Evolutionary conservation across 164 flowering plant genomes (phyloP), one percentile per base, ranked within the genome.

Genomic region (Echeveria elegans): DNA sequence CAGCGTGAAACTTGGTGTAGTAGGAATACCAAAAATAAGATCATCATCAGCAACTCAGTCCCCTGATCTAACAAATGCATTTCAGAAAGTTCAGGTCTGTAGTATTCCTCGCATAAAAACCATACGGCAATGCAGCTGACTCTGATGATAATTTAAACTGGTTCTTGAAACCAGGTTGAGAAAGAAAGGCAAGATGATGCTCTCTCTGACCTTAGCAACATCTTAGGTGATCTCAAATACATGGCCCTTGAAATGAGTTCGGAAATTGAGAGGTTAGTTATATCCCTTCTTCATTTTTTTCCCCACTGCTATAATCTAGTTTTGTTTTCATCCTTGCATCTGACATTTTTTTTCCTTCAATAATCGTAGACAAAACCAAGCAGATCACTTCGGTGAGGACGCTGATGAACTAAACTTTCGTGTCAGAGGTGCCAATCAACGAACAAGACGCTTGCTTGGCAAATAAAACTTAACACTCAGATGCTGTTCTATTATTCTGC

Each of bases 191-290:
- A 90, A 78, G 97, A 90, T 68, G 97, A 88, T 71, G 83, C 80
- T 7, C 80, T 90, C 2, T 76, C 82, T 15, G 92, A 90, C 53
- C 70, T 90, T 32, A 90, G 95, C 70, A 72, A 83, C 58, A 76
- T 90, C 16, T 76, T 90, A 76, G 89, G 87, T 38, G 92, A 90
- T 47, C 78, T 90, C 67, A 90, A 88, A 86, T 68, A 64, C 63
- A 90, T 90, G 97, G 97, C 97, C 2, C 69, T 77, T 28, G 92
- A 88, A 72, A 90, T 90, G 97, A 95, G 95, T 65, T 59, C 80
- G 34, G 97, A 90, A 74, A 68, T 90, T 56, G 85, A 85, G 52
- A 81, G 85, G 95, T 90, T 43, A 72, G 78, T 65, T n/a, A 1
- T 28, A 19, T 40, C 38, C 68, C 26, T 59, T 53, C 38, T 21